Evolutionary conservation across 202 grass and related monocot species (phyloP).

Genomic region (Carex sylvatica): DNA sequence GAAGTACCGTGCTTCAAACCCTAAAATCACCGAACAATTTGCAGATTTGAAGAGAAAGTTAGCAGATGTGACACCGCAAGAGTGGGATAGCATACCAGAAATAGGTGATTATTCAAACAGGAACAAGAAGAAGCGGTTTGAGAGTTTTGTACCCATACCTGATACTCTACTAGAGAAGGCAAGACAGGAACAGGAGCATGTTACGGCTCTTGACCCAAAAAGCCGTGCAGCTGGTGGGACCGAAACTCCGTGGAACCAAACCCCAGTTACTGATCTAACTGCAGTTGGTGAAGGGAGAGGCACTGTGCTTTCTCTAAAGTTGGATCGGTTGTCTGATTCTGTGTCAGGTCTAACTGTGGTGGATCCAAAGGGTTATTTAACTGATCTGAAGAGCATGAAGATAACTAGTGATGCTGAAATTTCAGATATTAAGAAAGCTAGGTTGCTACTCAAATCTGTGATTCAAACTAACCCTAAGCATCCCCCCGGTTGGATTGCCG

Average conservation of each 20-base stretch:
- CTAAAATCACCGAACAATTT: constrained; percentile 95
- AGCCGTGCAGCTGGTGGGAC: constrained; percentile 68
- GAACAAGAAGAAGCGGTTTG: constrained; percentile 96
- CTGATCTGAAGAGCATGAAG: constrained; percentile 93
- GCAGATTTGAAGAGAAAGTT: constrained; percentile 86
- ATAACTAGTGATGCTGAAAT: constrained; percentile 98
- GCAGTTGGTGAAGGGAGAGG: constrained; percentile 89
- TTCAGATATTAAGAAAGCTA: constrained; percentile 95
- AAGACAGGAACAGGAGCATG: constrained; percentile 91
- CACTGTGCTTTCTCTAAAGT: constrained; percentile 83
- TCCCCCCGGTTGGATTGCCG: constrained; percentile 93
- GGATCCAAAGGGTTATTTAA: constrained; percentile 92
- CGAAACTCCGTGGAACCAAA: constrained; percentile 81
- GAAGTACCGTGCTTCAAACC: constrained; percentile 98
- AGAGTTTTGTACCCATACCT: constrained; percentile 85
- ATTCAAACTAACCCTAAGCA: constrained; percentile 94
- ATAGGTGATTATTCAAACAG: constrained; percentile 86
- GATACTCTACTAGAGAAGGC: constrained; percentile 96
- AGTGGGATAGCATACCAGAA: constrained; percentile 98
- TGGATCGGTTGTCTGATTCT: constrained; percentile 85
- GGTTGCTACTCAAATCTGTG: constrained; percentile 78
- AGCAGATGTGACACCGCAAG: constrained; percentile 47
- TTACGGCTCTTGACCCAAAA: constrained; percentile 90
- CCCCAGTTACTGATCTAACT: constrained; percentile 82
- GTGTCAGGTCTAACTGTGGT: constrained; percentile 90